phyloP scores from a whole-genome alignment of 306 rosid genomes.

The Hippophae tibetana region DNA sequence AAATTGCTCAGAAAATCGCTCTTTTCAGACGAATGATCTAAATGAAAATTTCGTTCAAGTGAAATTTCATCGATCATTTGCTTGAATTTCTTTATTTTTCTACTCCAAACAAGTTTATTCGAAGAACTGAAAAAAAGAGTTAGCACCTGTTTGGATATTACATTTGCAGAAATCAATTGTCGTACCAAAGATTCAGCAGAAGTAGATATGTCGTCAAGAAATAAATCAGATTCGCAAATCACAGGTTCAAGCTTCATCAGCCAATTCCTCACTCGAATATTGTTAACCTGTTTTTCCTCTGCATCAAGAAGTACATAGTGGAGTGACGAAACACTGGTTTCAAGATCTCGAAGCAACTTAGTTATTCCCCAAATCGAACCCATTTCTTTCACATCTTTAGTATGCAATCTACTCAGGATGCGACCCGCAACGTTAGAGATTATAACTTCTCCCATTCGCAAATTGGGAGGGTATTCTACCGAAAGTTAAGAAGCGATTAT shows the following conservation, averaged over 20 bases:
- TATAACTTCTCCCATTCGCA: too few relatives aligned
- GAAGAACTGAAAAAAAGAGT: neutral
- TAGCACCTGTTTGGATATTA: neutral
- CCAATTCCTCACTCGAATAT: neutral
- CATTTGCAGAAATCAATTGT: neutral
- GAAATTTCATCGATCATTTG: too few relatives aligned
- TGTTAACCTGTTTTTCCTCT: conserved; percentile 1
- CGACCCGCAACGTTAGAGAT: too few relatives aligned
- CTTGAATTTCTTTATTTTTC: too few relatives aligned
- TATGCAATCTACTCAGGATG: too few relatives aligned
- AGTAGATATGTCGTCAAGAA: neutral
- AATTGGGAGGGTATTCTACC: too few relatives aligned
- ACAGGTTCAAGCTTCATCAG: neutral
- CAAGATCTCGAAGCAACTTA: too few relatives aligned
- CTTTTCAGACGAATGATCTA: neutral
- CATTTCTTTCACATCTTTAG: too few relatives aligned
- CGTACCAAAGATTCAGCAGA: neutral
- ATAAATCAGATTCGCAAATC: neutral
- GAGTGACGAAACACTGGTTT: neutral
- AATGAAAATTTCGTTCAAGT: neutral
- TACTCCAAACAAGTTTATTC: too few relatives aligned
- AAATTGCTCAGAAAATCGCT: neutral
- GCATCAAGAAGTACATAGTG: neutral
- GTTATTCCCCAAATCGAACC: too few relatives aligned
- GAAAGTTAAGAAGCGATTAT: too few relatives aligned